These are phyloP conservation scores for Solanum pennellii DNA, from an alignment of 257 asterid genomes.

Conservation along the genomic window DNA sequence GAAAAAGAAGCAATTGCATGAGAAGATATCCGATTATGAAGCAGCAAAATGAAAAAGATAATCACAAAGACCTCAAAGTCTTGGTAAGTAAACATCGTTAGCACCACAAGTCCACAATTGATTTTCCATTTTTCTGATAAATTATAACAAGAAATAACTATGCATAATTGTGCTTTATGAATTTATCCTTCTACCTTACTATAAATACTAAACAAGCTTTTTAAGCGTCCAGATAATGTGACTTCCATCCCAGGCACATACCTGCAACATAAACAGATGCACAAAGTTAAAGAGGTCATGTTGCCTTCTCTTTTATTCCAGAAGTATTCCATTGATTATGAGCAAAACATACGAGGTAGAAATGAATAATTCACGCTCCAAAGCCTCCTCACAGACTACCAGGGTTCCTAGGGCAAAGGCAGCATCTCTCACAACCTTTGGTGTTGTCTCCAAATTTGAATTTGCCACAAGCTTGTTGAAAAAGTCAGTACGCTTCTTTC, in stretches of 20 bases:
- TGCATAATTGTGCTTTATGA: not conserved
- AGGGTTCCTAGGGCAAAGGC: slow-evolving; percentile 81
- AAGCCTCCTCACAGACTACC: slow-evolving; percentile 89
- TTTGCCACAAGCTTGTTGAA: slow-evolving; percentile 40
- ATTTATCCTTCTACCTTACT: slow-evolving; percentile 47
- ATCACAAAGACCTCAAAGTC: not conserved
- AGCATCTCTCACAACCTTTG: slow-evolving; percentile 88
- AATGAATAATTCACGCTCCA: slow-evolving; percentile 80
- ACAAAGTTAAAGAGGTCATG: not conserved
- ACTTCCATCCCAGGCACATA: slow-evolving; percentile 99
- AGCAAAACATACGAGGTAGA: slow-evolving; percentile 76
- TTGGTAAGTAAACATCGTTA: not conserved
- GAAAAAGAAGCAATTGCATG: not conserved
- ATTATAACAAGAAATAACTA: not conserved
- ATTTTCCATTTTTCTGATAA: not conserved
- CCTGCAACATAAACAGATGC: slow-evolving; percentile 29
- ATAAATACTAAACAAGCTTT: slow-evolving; percentile 87
- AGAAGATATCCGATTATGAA: slow-evolving; percentile 9
- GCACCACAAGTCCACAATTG: not conserved
- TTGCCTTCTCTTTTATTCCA: not conserved
- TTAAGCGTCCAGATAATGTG: slow-evolving; percentile 76
- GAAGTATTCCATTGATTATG: not conserved
- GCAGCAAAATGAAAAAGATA: not conserved
- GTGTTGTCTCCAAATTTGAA: slow-evolving; percentile 34
- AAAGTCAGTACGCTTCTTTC: slow-evolving; percentile 57